Base-by-base conservation (phyloP, 805 yeast species). In the Candida andamanensis region DNA sequence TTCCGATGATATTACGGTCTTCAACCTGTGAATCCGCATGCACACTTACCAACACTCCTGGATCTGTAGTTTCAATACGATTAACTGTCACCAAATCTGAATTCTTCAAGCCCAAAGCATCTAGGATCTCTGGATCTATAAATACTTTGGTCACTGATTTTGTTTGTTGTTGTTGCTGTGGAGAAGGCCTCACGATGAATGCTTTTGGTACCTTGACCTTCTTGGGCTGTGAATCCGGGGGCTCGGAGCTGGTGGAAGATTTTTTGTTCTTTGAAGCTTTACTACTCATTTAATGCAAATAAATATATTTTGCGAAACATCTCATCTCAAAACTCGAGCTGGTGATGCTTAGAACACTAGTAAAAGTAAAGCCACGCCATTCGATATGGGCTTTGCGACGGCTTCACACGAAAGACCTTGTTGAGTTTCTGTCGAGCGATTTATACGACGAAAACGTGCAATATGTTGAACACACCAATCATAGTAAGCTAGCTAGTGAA, bases 81-180 rank as follows among this genome's bases (percentile, higher is more conserved):
- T 66, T 50, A 2, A 76, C 39, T 24, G 61, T 47, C 11, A 76
- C 67, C 37, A 76, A 48, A 4, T 70, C 62, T 1, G 78, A 78
- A 15, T 52, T 44, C 6, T 47, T 39, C 9, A 74, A 54, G 14
- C 72, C 80, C 16, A 73, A 49, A 1, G 69, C 72, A 32, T 64
- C 63, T 26, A 75, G 51, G 1, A 72, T 59, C 1, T 68, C 66
- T 0, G 67, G 60, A 34, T 72, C 63, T 3, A 76, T 35, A 15
- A 52, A 52, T 0, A 63, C 67, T 34, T 61, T 63, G n/a, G 59
- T 45, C 21, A 53, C 41, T 7, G 60, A 45, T 30, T 66, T 67
- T 7, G 39, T 29, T n/a, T n/a, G n/a, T 6, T 8, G 8, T 4
- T 19, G 14, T 11, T 4, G 5, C 10, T 40, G 40, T 2, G 36